phyloP scores from a whole-genome alignment of 257 asterid genomes.

The Buddleja alternifolia region DNA sequence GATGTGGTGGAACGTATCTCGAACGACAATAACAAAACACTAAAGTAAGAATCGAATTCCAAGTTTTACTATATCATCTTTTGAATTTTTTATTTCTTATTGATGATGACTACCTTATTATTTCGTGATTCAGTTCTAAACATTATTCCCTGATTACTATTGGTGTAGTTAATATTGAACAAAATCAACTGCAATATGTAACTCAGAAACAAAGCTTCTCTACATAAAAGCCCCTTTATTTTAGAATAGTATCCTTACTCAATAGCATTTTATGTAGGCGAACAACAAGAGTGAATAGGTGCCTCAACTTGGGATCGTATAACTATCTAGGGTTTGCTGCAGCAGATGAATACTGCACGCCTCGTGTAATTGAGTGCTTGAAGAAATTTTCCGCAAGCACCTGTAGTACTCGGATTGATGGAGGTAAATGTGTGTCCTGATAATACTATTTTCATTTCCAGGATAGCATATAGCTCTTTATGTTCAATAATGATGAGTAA shows the following conservation, averaged over 20 bases:
- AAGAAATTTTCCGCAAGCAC: conserved; percentile 83
- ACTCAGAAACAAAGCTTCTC: conserved; percentile 18
- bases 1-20: conserved; percentile 99
- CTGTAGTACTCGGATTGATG: conserved; percentile 94
- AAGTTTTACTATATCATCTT: conserved; percentile 9
- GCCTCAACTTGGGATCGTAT: conserved; percentile 97
- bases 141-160: background rate
- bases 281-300: conserved; percentile 61
- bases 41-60: conserved; percentile 54
- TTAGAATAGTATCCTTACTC: conserved; percentile 21
- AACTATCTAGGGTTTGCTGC: conserved; percentile 99
- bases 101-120: background rate
- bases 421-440: conserved; percentile 58
- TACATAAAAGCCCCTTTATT: conserved; percentile 22
- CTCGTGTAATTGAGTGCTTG: conserved; percentile 89
- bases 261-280: conserved; percentile 59
- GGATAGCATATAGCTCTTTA: conserved; percentile 19
- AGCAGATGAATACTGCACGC: conserved; percentile 96
- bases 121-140: conserved; percentile 8
- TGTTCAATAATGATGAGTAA: conserved; percentile 10
- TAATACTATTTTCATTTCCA: conserved; percentile 8
- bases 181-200: conserved; percentile 2
- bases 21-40: conserved; percentile 84
- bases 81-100: background rate
- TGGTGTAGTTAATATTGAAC: conserved; percentile 5